A percentile compares a stretch with the other conserved stretches of the same genome.
Conservation (phyloP, 345 rosid genomes). For the Psidium friedrichsthalianum region DNA sequence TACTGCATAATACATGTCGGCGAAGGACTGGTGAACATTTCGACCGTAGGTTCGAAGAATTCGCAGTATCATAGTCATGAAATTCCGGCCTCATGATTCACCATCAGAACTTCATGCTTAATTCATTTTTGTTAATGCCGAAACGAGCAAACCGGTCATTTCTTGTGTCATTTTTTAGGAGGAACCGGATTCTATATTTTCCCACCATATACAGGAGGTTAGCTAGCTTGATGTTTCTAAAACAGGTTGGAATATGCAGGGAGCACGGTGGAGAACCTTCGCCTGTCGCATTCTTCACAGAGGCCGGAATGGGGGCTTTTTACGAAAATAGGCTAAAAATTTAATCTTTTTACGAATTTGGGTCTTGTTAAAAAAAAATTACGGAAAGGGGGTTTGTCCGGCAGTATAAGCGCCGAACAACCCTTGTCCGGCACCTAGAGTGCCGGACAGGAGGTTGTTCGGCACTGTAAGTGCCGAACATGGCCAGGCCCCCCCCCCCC, state of each 20-base stretch:
- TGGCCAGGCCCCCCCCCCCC: too few species aligned
- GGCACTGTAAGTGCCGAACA: too few species aligned
- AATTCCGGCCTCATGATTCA: fast-evolving
- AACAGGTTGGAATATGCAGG: constrained; percentile 85
- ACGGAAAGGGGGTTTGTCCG: too few species aligned
- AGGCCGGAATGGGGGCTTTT: constrained; percentile 49
- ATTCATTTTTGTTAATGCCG: background rate
- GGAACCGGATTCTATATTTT: background rate
- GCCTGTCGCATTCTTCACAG: constrained; percentile 79
- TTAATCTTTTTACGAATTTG: too few species aligned
- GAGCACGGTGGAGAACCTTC: constrained; percentile 96
- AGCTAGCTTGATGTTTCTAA: background rate
- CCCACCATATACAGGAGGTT: background rate
- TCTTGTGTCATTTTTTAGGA: background rate
- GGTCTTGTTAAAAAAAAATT: too few species aligned
- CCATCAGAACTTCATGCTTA: background rate
- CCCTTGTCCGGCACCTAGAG: too few species aligned
- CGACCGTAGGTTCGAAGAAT: background rate
- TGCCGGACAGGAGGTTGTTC: too few species aligned
- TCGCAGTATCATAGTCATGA: background rate
- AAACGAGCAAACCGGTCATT: background rate
- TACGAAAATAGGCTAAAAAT: too few species aligned
- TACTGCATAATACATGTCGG: background rate
- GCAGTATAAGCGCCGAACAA: too few species aligned
- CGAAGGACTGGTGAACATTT: background rate